These are phyloP conservation scores for Diaporthe sp. DNA, from an alignment of 2,329 filamentous ascomycete species.

Conservation along the genomic window DNA sequence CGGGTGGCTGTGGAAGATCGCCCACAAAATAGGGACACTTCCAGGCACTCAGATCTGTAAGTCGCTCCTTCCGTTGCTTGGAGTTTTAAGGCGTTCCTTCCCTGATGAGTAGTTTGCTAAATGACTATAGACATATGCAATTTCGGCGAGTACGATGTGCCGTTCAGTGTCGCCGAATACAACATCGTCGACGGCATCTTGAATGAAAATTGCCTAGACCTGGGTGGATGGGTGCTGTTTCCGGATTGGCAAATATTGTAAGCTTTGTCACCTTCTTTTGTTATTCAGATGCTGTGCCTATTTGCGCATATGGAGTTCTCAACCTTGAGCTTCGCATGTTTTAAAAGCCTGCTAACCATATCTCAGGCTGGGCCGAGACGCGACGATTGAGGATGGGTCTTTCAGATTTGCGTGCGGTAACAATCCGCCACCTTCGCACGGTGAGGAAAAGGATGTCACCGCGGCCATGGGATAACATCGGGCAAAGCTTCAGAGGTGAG, in stretches of 20 bases:
- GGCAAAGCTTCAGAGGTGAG: neutral
- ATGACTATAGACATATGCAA: neutral
- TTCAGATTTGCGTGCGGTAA: neutral
- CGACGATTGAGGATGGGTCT: neutral
- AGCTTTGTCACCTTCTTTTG: too few relatives aligned
- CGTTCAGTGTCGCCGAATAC: conserved; percentile 6
- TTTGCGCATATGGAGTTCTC: neutral
- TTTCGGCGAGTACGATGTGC: neutral
- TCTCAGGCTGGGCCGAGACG: neutral
- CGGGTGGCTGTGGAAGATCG: neutral
- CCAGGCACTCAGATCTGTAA: conserved; percentile 1
- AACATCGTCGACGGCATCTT: neutral
- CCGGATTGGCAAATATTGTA: neutral
- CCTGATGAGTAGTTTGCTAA: rapidly evolving
- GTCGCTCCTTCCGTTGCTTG: too few relatives aligned
- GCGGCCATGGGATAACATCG: neutral
- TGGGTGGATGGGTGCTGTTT: neutral
- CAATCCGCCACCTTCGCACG: neutral
- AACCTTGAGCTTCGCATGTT: neutral
- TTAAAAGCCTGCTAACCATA: neutral
- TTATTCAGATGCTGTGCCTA: neutral
- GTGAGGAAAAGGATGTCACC: neutral
- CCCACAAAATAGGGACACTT: neutral
- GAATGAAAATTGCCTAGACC: neutral
- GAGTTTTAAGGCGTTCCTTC: too few relatives aligned